phyloP scores from a whole-genome alignment of 257 asterid species.

The Datura wrightii region DNA sequence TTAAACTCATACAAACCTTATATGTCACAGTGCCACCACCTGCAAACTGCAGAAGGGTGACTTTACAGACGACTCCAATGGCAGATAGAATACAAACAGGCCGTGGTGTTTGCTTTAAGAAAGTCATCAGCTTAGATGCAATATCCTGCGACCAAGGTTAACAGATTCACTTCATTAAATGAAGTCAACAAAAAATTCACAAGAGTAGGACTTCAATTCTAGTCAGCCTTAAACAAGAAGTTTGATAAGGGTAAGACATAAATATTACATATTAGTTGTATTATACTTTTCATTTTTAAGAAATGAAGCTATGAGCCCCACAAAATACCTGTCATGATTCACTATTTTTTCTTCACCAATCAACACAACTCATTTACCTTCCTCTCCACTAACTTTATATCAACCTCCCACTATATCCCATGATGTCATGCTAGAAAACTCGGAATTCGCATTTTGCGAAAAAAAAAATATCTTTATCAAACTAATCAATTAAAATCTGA shows the following conservation, averaged over 20 bases:
- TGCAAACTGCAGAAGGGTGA: conserved; percentile 76
- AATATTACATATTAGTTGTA: background rate
- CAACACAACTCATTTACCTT: background rate
- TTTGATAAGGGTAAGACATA: background rate
- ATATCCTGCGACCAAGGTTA: conserved; percentile 60
- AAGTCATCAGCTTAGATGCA: conserved; percentile 72
- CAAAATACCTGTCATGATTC: background rate
- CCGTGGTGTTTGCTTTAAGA: conserved; percentile 91
- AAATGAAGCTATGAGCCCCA: background rate
- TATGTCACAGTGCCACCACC: conserved; percentile 79
- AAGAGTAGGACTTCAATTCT: background rate
- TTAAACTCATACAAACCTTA: conserved; percentile 62
- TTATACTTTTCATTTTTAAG: background rate
- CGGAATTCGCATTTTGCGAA: background rate
- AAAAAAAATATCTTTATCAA: background rate
- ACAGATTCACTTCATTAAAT: conserved; percentile 21
- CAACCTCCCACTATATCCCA: background rate
- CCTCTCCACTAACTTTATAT: background rate
- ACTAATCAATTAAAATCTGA: background rate
- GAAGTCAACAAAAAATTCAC: background rate
- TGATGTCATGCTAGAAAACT: background rate
- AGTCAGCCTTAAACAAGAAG: background rate
- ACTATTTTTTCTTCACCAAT: background rate
- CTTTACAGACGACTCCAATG: conserved; percentile 80
- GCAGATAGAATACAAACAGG: conserved; percentile 85